Evolutionary conservation across 306 rosid genomes (phyloP).

Genomic region (Mucuna pruriens): DNA sequence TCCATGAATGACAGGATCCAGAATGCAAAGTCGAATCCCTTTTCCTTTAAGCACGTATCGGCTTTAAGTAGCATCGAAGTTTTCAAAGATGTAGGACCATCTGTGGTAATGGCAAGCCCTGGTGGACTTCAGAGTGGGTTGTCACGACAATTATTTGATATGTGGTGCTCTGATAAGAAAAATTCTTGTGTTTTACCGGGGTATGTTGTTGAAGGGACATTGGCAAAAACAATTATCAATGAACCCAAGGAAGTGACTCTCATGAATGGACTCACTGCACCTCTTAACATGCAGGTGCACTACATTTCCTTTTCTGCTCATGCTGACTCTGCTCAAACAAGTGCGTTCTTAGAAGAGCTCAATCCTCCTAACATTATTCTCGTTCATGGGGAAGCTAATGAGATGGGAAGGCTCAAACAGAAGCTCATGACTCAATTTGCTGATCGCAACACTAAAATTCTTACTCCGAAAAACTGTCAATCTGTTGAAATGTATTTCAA

Average conservation of each 20-base stretch:
- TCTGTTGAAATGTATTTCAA: conserved; percentile 93
- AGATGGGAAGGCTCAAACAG: conserved; percentile 97
- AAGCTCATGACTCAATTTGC: conserved; percentile 79
- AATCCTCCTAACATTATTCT: conserved; percentile 93
- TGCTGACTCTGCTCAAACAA: conserved; percentile 93
- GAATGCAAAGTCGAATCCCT: conserved; percentile 95
- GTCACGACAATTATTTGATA: conserved; percentile 86
- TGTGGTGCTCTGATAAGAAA: conserved; percentile 94
- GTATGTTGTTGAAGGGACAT: conserved; percentile 93
- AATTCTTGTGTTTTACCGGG: conserved; percentile 87
- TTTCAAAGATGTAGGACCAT: conserved; percentile 88
- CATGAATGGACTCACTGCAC: conserved; percentile 84
- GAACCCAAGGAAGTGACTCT: conserved; percentile 97
- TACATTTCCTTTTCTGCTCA: conserved; percentile 97
- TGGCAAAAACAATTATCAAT: conserved; percentile 81
- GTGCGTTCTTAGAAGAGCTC: conserved; percentile 91
- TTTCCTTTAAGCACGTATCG: conserved; percentile 76
- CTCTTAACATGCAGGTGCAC: conserved; percentile 96
- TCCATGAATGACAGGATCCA: conserved; percentile 95
- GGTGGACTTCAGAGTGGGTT: conserved; percentile 90
- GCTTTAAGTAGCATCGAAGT: conserved; percentile 84
- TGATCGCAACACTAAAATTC: conserved; percentile 81
- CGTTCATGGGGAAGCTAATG: conserved; percentile 95
- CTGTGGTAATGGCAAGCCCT: conserved; percentile 99
- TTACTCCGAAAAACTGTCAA: conserved; percentile 92